These are phyloP conservation scores for Plantago ovata DNA, from an alignment of 257 asterid species.

Conservation along the genomic window DNA sequence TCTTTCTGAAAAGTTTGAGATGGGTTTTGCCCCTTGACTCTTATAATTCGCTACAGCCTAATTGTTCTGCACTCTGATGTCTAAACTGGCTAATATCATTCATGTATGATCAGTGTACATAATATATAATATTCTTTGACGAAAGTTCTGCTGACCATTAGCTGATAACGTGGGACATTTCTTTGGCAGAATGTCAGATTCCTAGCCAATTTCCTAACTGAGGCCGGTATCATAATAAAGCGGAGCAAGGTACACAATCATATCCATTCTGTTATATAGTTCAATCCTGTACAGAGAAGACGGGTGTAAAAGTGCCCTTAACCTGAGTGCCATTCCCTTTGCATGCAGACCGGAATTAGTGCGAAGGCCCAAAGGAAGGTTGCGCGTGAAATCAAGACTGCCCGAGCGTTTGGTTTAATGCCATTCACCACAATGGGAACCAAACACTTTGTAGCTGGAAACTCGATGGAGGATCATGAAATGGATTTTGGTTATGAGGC, in stretches of 20 bases:
- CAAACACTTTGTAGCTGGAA: conserved; percentile 53
- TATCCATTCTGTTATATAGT: not conserved
- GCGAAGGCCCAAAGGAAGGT: conserved; percentile 59
- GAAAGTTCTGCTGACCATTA: not conserved
- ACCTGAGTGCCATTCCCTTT: conserved; percentile 8
- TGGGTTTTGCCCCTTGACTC: not conserved
- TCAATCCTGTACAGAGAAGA: not conserved
- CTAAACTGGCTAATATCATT: not conserved
- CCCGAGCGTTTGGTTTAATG: conserved; percentile 90
- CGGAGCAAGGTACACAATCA: conserved; percentile 67
- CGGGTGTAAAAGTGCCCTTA: conserved; percentile 5
- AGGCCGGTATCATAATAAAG: conserved; percentile 77
- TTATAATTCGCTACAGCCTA: no score
- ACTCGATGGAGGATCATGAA: conserved; percentile 61
- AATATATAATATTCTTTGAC: not conserved
- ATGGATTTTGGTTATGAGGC: conserved; percentile 34
- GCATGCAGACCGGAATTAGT: conserved; percentile 48
- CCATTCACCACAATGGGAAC: conserved; percentile 98
- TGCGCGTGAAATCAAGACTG: conserved; percentile 90
- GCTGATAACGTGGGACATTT: conserved; percentile 12
- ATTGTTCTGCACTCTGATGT: no score
- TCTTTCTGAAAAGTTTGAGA: not conserved
- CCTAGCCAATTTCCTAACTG: conserved; percentile 83
- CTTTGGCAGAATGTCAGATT: conserved; percentile 73
- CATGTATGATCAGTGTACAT: not conserved